Conservation (phyloP, 495 filamentous ascomycete genomes). For the Podospora appendiculata region DNA sequence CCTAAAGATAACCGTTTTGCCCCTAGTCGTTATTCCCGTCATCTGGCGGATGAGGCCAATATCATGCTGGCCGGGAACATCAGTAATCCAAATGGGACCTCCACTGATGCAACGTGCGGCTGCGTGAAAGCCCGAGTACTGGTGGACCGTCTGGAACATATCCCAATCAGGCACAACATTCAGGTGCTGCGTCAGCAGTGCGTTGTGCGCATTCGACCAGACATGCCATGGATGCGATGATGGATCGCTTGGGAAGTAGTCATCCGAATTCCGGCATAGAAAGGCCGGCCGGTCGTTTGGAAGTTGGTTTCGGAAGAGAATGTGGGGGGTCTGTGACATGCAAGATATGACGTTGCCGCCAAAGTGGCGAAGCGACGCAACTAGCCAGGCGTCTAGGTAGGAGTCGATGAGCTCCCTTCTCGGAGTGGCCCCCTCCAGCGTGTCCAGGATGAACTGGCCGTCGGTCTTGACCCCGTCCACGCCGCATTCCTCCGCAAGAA, state of each 20-base stretch:
- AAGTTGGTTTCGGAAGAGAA: conserved; percentile 76
- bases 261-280: conserved; percentile 81
- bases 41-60: conserved; percentile 68
- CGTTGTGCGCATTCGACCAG: conserved; percentile 87
- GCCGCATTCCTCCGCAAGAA: conserved; percentile 53
- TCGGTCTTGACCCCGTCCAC: conserved; percentile 87
- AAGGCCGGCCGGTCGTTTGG: conserved; percentile 61
- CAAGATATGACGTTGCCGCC: conserved; percentile 73
- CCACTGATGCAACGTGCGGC: conserved; percentile 85
- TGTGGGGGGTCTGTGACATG: conserved; percentile 82
- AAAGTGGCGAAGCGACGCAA: conserved; percentile 71
- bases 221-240: conserved; percentile 87
- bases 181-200: conserved; percentile 62
- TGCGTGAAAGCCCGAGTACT: conserved; percentile 74
- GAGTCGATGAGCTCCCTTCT: conserved; percentile 59
- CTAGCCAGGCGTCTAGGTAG: conserved; percentile 83
- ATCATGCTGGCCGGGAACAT: conserved; percentile 75
- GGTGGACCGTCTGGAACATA: conserved; percentile 90
- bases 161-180: conserved; percentile 80
- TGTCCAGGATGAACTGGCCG: conserved; percentile 79
- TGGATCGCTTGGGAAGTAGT: conserved; percentile 79
- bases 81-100: conserved; percentile 90
- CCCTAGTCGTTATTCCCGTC: conserved; percentile 56
- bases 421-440: conserved; percentile 56
- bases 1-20: conserved; percentile 67